These are phyloP conservation scores for Linanthus parryae DNA, from an alignment of 148 eudicot species.

Conservation along the genomic window DNA sequence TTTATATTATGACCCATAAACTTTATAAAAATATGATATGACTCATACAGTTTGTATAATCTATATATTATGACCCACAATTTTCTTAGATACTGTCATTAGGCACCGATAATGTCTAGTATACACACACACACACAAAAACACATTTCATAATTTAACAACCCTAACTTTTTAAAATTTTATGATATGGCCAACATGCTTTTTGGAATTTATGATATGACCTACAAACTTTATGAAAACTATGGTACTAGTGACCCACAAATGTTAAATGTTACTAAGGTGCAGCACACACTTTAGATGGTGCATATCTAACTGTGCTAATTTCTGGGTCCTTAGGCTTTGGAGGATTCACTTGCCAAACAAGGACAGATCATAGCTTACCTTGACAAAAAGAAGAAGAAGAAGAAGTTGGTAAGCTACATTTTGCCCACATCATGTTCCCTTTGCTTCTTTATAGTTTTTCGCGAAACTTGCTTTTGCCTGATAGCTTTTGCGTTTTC, in stretches of 20 bases:
- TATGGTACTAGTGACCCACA: background rate
- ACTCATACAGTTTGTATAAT: no score
- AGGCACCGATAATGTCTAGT: no score
- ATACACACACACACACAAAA: no score
- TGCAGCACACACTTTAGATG: background rate
- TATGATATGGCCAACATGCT: background rate
- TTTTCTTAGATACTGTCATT: no score
- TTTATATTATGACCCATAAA: no score
- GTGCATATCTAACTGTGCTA: background rate
- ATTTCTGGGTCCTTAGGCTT: constrained; percentile 24
- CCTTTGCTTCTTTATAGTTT: no score
- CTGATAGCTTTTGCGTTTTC: no score
- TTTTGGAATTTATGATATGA: background rate
- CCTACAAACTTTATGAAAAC: background rate
- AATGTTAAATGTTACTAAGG: background rate
- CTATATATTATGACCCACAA: no score
- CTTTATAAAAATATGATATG: no score
- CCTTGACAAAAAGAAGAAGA: constrained; percentile 71
- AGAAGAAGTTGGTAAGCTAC: constrained; percentile 40
- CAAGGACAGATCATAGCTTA: constrained; percentile 62
- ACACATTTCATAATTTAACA: no score
- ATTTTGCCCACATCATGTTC: no score
- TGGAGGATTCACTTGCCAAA: constrained; percentile 57
- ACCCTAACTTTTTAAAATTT: background rate
- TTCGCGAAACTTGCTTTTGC: no score